Evolutionary conservation across 257 asterid genomes (phyloP), one percentile per base, ranked within the genome.

Genomic region (Solanum sejunctum): DNA sequence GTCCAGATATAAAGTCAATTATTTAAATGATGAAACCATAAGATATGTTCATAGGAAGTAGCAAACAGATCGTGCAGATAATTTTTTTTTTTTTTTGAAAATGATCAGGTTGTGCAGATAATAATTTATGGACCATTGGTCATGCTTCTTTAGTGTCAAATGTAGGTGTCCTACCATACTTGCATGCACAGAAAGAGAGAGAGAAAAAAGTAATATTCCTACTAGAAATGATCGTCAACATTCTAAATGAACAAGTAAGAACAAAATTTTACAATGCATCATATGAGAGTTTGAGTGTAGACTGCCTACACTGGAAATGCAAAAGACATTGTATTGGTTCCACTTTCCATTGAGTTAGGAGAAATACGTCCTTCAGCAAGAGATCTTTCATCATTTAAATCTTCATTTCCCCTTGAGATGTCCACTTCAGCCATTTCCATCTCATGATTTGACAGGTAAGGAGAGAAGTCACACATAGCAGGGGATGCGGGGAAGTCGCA

Each of bases 221-320:
- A 78, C 8, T 5, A 55, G 5, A 52, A 78, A 49, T 78, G 47
- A 52, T 49, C 8, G 41, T 23, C 1, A 16, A 78, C 47, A 55
- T 52, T 49, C 82, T 32, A 51, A 51, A 78, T 55, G 26, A 41
- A 52, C 54, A 32, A 54, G 23, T 10, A 55, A 20, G 28, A 51
- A 12, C 18, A 17, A 32, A n/a, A 80, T 2, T 80, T 55, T 80
- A 47, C 67, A 55, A 41, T 41, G 54, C 41, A 70, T 70, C 54
- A 70, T 70, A 70, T 18, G 79, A 70, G 54, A 70, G 32, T 70
- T 18, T 18, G 79, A 39, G 78, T 1, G 3, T 17, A 16, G 83
- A 12, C 43, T 82, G 71, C 84, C 55, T 82, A 82, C 84, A 21
- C 56, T 82, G 84, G 84, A 69, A 82, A 82, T 21, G 84, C 84